Conservation (phyloP, 2,329 filamentous ascomycete species). For the Falciphora oryzae region DNA sequence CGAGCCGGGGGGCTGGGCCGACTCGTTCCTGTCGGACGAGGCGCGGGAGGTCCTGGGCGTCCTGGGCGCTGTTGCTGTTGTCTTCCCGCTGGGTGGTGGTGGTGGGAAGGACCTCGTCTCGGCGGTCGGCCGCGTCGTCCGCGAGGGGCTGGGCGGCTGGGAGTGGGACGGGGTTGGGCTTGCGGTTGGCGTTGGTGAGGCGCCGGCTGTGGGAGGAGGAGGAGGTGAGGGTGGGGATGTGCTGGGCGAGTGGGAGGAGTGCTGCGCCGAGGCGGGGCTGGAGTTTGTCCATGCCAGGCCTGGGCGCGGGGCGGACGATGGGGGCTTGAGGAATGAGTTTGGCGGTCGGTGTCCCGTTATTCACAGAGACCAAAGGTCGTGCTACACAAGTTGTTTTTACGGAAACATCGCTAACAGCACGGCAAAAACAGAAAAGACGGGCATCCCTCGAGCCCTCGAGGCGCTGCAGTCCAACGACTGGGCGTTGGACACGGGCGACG, state of each 20-base stretch:
- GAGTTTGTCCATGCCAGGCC: slow-evolving; percentile 52
- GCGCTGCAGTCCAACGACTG: slow-evolving; percentile 63
- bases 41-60: slow-evolving; percentile 57
- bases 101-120: slow-evolving; percentile 36
- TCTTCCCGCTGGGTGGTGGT: slow-evolving; percentile 35
- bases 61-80: slow-evolving; percentile 54
- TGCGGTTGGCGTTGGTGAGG: slow-evolving; percentile 49
- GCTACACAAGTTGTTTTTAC: too few species aligned
- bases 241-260: slow-evolving; percentile 56
- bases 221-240: slow-evolving; percentile 24
- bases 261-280: slow-evolving; percentile 49
- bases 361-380: too few species aligned
- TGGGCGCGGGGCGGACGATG: slow-evolving; percentile 31
- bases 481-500: slow-evolving; percentile 23
- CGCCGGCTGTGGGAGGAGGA: slow-evolving; percentile 11
- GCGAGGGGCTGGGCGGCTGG: slow-evolving; percentile 52
- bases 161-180: slow-evolving; percentile 60
- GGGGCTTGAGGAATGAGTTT: slow-evolving; percentile 45
- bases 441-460: slow-evolving; percentile 50
- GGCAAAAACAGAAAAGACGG: slow-evolving; percentile 18
- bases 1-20: slow-evolving; percentile 42
- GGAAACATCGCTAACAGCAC: too few species aligned
- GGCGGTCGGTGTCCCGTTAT: slow-evolving; percentile 54
- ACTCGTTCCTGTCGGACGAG: slow-evolving; percentile 53
- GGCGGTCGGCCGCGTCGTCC: slow-evolving; percentile 49